Evolutionary conservation across 2,329 filamentous ascomycete genomes (phyloP).

Genomic region (Colletotrichum chlorophyti): DNA sequence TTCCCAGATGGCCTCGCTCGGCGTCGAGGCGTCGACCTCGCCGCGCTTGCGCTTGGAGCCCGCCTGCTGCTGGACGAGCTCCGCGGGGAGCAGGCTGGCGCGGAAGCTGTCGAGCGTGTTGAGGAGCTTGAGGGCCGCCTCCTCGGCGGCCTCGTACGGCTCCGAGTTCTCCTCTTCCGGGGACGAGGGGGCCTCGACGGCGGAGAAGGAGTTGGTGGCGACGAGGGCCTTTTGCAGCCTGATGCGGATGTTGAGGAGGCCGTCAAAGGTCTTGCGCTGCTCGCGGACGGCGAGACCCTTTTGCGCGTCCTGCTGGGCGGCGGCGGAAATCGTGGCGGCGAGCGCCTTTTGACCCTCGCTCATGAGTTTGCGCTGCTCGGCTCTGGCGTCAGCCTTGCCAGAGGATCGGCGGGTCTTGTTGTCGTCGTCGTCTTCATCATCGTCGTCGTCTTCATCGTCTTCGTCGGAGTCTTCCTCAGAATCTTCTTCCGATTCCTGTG

Average conservation of each 20-base stretch:
- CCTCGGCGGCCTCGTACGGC: slow-evolving; percentile 79
- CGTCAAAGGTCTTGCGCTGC: slow-evolving; percentile 86
- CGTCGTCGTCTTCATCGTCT: slow-evolving; percentile 29
- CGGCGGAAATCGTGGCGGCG: slow-evolving; percentile 65
- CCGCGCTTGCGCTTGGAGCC: slow-evolving; percentile 69
- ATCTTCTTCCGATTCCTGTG: slow-evolving; percentile 40
- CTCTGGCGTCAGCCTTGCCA: slow-evolving; percentile 44
- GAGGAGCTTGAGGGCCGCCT: slow-evolving; percentile 84
- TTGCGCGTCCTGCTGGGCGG: slow-evolving; percentile 76
- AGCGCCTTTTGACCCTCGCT: slow-evolving; percentile 71
- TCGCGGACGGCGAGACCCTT: slow-evolving; percentile 88
- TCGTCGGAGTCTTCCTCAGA: slow-evolving; percentile 41
- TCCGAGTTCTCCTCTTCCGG: slow-evolving; percentile 48
- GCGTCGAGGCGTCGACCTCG: slow-evolving; percentile 56
- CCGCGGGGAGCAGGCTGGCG: slow-evolving; percentile 59
- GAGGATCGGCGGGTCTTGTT: slow-evolving; percentile 12
- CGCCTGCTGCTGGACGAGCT: slow-evolving; percentile 41
- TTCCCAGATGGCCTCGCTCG: slow-evolving; percentile 74
- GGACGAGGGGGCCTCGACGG: slow-evolving; percentile 51
- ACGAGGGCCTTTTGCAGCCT: slow-evolving; percentile 91
- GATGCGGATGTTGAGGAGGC: slow-evolving; percentile 88
- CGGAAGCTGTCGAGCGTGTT: slow-evolving; percentile 79
- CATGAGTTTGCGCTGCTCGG: slow-evolving; percentile 72
- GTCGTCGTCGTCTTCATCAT: slow-evolving; percentile 25
- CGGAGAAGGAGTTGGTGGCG: slow-evolving; percentile 76